phyloP scores from a whole-genome alignment of 345 rosid genomes.

The Hibiscus tridactylites region DNA sequence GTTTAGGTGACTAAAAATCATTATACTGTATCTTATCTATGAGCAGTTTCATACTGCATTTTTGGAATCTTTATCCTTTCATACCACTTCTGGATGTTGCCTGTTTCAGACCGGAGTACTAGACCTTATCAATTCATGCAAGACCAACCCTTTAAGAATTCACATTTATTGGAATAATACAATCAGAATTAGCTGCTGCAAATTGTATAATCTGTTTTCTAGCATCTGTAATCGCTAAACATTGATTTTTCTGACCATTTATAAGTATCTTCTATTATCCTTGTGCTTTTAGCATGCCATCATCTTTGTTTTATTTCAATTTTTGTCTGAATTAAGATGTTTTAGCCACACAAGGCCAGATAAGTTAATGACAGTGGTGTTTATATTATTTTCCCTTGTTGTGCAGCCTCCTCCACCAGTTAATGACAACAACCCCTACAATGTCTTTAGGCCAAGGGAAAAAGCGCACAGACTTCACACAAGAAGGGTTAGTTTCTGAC shows the following conservation, averaged over 20 bases:
- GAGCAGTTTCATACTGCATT: neutral
- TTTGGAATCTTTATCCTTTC: neutral
- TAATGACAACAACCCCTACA: slow-evolving; percentile 92
- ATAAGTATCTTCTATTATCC: neutral
- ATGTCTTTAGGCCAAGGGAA: slow-evolving; percentile 96
- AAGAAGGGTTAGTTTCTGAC: slow-evolving; percentile 57
- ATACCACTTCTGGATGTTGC: neutral
- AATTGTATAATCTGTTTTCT: neutral
- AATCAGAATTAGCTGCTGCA: neutral
- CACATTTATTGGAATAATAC: neutral
- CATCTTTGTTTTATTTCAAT: neutral
- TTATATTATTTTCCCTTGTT: slow-evolving; percentile 14
- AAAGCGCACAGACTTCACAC: slow-evolving; percentile 96
- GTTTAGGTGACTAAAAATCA: neutral
- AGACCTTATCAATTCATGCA: neutral
- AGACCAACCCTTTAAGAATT: neutral
- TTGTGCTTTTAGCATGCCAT: neutral
- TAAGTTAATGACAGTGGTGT: neutral
- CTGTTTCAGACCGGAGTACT: neutral
- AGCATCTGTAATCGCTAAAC: neutral
- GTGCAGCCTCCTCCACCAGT: slow-evolving; percentile 95
- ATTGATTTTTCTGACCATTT: neutral
- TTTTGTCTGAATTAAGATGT: neutral
- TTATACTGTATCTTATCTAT: neutral
- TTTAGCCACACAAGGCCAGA: neutral